phyloP scores from a whole-genome alignment of 306 rosid genomes.

The Ochetophila trinervis region DNA sequence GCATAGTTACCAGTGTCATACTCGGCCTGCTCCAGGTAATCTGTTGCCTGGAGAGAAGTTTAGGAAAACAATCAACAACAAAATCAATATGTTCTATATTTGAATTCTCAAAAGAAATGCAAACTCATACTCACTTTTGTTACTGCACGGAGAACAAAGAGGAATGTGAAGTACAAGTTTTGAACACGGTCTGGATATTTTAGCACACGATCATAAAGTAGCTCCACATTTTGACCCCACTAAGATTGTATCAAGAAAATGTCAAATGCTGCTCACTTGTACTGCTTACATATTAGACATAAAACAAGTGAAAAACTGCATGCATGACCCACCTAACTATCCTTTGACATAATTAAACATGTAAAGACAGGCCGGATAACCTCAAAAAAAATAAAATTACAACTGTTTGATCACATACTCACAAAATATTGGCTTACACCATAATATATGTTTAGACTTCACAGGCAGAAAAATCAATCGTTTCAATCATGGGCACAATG shows the following conservation, averaged over 20 bases:
- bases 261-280: conserved; percentile 2
- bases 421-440: no score
- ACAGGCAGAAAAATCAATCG: no score
- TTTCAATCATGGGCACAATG: no score
- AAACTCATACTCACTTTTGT: conserved; percentile 46
- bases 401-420: no score
- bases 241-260: conserved; percentile 24
- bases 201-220: conserved; percentile 58
- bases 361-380: neutral
- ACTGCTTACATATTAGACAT: neutral
- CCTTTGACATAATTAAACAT: neutral
- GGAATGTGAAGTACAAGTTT: conserved; percentile 56
- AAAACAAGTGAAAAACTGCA: neutral
- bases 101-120: neutral
- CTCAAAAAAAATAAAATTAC: no score
- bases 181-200: conserved; percentile 59
- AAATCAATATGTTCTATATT: neutral
- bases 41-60: conserved; percentile 43
- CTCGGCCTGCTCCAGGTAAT: conserved; percentile 63
- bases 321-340: neutral
- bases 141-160: conserved; percentile 65
- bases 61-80: neutral
- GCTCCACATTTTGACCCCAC: conserved; percentile 61
- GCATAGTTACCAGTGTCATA: conserved; percentile 48
- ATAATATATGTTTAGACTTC: no score